These are phyloP conservation scores for Paraphoma sp. DNA, from an alignment of 2,329 filamentous ascomycete species.

Conservation along the genomic window DNA sequence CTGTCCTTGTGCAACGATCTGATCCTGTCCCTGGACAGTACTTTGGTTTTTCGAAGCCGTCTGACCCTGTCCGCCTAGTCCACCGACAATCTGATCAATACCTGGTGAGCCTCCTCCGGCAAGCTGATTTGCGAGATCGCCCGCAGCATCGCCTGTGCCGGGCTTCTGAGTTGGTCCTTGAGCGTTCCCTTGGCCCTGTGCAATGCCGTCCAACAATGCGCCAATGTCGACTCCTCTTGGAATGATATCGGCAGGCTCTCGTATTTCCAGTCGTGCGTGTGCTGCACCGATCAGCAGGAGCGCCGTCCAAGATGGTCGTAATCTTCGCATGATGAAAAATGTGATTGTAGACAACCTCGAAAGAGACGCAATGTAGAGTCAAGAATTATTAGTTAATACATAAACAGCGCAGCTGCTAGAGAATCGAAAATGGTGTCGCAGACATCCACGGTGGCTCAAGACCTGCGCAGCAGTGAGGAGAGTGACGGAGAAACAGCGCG, in stretches of 20 bases:
- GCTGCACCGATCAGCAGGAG: slow-evolving; percentile 40
- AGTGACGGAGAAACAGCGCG: slow-evolving; percentile 23
- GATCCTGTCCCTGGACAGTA: slow-evolving; percentile 9
- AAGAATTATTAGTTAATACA: slow-evolving; percentile 39
- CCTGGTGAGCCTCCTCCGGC: slow-evolving; percentile 18
- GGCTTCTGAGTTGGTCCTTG: slow-evolving; percentile 10
- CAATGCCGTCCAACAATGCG: slow-evolving; percentile 25
- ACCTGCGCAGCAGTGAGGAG: slow-evolving; percentile 47
- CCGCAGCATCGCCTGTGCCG: slow-evolving; percentile 15
- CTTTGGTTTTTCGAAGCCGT: slow-evolving; percentile 13
- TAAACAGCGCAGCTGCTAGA: slow-evolving; percentile 46
- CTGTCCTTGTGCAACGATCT: slow-evolving; percentile 6
- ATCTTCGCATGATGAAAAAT: slow-evolving; percentile 36
- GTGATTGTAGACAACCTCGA: not conserved
- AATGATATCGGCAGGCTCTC: slow-evolving; percentile 12
- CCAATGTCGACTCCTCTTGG: slow-evolving; percentile 23
- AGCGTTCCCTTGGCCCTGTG: slow-evolving; percentile 14
- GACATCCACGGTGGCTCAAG: slow-evolving; percentile 44
- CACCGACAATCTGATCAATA: slow-evolving; percentile 17
- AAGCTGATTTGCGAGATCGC: slow-evolving; percentile 25
- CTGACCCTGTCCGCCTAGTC: slow-evolving; percentile 17
- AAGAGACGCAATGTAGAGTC: slow-evolving; percentile 3
- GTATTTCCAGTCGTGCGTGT: slow-evolving; percentile 22
- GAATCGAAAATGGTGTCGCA: slow-evolving; percentile 32
- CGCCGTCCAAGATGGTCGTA: slow-evolving; percentile 30